Evolutionary conservation across 2,329 filamentous ascomycete species (phyloP), one percentile per base, ranked within the genome.

Genomic region (Colletotrichum phormii): DNA sequence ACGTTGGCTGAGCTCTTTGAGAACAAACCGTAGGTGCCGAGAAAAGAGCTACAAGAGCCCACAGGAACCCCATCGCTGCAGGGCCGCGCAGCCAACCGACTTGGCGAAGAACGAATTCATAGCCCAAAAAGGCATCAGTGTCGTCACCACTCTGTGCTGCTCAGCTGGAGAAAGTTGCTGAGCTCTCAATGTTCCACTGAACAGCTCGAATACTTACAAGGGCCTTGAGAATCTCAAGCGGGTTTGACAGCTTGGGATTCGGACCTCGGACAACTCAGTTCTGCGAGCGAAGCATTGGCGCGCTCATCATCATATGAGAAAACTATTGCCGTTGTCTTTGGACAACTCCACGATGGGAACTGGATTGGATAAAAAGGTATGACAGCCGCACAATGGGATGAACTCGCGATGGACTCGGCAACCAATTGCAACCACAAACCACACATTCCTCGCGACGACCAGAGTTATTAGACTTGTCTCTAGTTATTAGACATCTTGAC

Each of bases 211-310:
- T 63, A 24, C 33, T 13, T 35, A 35, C 49, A 55, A 24, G 49
- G 37, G 35, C 29, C 26, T 29, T 5, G 2, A 29, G 3, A 29
- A 29, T 29, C 26, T 29, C 26, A 29, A 3, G 18, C 24, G 26
- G 8, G 3, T 18, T 1, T 7, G 7, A 8, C 24, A 9, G 22
- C 26, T 9, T 64, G 33, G 26, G 13, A 57, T 65, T 68, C 73
- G 71, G 71, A 74, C 73, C 73, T 75, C 73, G 73, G 73, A 33
- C 63, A 74, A 42, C 46, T 54, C 35, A 15, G 53, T 35, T 57
- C 33, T 68, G 73, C 73, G 67, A 74, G 71, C 35, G 26, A 8
- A 49, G 42, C 62, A 71, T 75, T 75, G 71, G 73, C 73, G 54
- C 22, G 67, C 29, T 74, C 73, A 75, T 75, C 22, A 53, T 70